Conservation (phyloP, 1,139 yeast genomes). For the Diutina neorugosa region DNA sequence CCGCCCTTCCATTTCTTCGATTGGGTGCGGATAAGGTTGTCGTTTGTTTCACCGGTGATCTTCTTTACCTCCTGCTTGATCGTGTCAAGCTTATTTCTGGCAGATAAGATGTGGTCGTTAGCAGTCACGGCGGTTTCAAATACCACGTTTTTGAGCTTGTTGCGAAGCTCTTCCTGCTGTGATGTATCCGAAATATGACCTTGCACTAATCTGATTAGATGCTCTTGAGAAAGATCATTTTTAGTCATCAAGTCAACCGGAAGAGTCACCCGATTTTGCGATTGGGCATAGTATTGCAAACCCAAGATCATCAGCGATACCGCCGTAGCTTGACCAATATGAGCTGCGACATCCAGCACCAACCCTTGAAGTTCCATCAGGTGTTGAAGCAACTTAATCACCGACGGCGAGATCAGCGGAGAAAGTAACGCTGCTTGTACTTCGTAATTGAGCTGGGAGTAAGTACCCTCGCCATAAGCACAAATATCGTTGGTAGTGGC, state of each 20-base stretch:
- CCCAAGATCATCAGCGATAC: slow-evolving; percentile 58
- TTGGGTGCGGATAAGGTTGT: slow-evolving; percentile 20
- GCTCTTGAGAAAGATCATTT: slow-evolving; percentile 52
- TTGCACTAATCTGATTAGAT: slow-evolving; percentile 37
- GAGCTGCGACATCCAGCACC: slow-evolving; percentile 59
- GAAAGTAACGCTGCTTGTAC: slow-evolving; percentile 53
- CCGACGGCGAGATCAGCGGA: slow-evolving; percentile 46
- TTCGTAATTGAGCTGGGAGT: slow-evolving; percentile 61
- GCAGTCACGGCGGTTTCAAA: slow-evolving; percentile 67
- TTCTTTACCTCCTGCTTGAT: slow-evolving; percentile 22
- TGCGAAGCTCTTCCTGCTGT: slow-evolving; percentile 17
- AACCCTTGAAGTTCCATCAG: slow-evolving; percentile 29
- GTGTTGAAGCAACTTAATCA: slow-evolving; percentile 35
- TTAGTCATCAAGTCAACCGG: slow-evolving; percentile 54
- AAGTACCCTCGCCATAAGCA: slow-evolving; percentile 71
- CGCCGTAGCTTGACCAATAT: slow-evolving; percentile 74
- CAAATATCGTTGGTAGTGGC: slow-evolving; percentile 47
- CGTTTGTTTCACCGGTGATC: slow-evolving; percentile 16
- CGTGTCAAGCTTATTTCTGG: slow-evolving; percentile 38
- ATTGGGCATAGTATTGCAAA: slow-evolving; percentile 41
- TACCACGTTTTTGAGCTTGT: slow-evolving; percentile 43
- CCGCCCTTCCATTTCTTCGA: slow-evolving; percentile 29
- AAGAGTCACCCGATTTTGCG: slow-evolving; percentile 39
- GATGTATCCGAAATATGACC: slow-evolving; percentile 24
- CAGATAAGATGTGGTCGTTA: slow-evolving; percentile 68